Evolutionary conservation across 2,329 filamentous ascomycete genomes (phyloP).

Genomic region (Zymoseptoria passerinii): DNA sequence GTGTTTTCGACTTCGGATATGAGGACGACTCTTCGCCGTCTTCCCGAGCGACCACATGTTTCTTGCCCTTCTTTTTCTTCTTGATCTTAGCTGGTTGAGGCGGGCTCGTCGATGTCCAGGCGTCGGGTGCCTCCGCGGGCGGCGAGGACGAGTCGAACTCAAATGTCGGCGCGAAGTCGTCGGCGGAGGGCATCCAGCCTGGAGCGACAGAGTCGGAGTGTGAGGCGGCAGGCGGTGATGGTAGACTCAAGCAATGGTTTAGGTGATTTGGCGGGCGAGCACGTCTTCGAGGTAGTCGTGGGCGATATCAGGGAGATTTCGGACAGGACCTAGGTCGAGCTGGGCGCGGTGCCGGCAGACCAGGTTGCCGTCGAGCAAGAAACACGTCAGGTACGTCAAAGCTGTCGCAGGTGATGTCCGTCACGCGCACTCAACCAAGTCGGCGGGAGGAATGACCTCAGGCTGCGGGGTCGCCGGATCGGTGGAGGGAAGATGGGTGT

Average conservation of each 20-base stretch:
- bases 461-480: too few species aligned
- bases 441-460: neutral
- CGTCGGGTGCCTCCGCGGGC: slow-evolving; percentile 9
- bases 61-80: slow-evolving; percentile 24
- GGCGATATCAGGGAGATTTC: neutral
- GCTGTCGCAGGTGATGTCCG: neutral
- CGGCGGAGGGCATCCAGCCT: slow-evolving; percentile 19
- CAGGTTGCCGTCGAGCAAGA: neutral
- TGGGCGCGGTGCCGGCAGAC: neutral
- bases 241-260: neutral
- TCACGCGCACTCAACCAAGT: neutral
- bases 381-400: neutral
- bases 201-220: neutral
- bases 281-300: neutral
- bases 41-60: slow-evolving; percentile 6
- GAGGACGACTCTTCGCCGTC: slow-evolving; percentile 21
- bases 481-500: neutral
- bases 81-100: slow-evolving; percentile 12
- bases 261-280: neutral
- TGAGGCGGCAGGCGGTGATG: neutral
- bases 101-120: slow-evolving; percentile 9
- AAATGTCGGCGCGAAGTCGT: slow-evolving; percentile 20
- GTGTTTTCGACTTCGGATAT: slow-evolving; percentile 22
- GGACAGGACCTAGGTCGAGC: neutral
- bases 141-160: slow-evolving; percentile 12